Evolutionary conservation across 2,329 filamentous ascomycete genomes (phyloP).

Genomic region (Cladobotryum protrusum): DNA sequence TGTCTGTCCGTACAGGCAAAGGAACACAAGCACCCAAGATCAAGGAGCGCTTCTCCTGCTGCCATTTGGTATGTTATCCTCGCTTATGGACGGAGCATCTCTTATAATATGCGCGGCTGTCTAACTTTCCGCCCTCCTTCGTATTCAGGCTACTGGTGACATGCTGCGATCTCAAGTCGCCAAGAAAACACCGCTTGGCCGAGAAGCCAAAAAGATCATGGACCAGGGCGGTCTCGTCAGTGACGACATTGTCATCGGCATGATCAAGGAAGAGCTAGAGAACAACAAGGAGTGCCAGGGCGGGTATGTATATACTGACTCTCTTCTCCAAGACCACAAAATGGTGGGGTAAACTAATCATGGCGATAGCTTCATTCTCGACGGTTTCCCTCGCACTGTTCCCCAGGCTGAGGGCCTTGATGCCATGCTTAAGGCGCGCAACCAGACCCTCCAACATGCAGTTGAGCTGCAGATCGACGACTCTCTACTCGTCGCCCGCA

Average conservation of each 20-base stretch:
- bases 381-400: constrained; percentile 96
- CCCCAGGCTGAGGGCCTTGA: constrained; percentile 93
- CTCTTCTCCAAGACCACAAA: not conserved
- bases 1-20: constrained; percentile 64
- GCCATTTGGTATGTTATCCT: constrained; percentile 78
- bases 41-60: constrained; percentile 96
- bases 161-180: constrained; percentile 98
- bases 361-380: constrained; percentile 79
- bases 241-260: constrained; percentile 98
- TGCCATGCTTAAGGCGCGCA: constrained; percentile 72
- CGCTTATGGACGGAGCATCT: not conserved
- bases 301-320: constrained; percentile 55
- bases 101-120: constrained; percentile 12
- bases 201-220: constrained; percentile 99
- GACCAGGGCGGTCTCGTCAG: constrained; percentile 95
- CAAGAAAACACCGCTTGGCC: constrained; percentile 90
- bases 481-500: constrained; percentile 83
- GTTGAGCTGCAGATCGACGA: constrained; percentile 97
- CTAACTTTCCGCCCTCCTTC: no score
- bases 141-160: constrained; percentile 80
- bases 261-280: constrained; percentile 97
- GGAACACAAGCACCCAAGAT: constrained; percentile 97
- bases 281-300: constrained; percentile 93
- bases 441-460: constrained; percentile 86
- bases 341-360: not conserved